Evolutionary conservation across 495 filamentous ascomycete species (phyloP).

Genomic region (Chaetomidium leptoderma): DNA sequence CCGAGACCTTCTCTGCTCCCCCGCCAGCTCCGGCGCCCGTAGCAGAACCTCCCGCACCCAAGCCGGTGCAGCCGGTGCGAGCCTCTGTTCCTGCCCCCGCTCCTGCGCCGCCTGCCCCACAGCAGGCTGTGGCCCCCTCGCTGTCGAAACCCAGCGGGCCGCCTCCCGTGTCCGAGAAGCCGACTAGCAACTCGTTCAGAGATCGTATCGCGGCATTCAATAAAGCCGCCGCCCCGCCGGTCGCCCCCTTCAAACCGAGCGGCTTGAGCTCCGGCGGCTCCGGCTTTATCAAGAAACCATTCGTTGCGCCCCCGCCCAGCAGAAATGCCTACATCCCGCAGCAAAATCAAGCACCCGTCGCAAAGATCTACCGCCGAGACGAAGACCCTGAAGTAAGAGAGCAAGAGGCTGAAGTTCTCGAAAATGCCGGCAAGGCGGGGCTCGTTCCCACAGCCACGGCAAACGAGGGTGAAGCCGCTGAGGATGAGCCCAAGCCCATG

Average conservation of each 20-base stretch:
- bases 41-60: conserved; percentile 37
- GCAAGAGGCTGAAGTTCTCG: conserved; percentile 53
- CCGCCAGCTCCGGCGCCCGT: conserved; percentile 26
- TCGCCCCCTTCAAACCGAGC: conserved; percentile 81
- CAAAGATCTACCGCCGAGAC: conserved; percentile 78
- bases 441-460: conserved; percentile 42
- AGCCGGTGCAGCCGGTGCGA: conserved; percentile 36
- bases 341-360: conserved; percentile 55
- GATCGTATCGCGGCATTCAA: conserved; percentile 98
- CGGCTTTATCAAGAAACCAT: conserved; percentile 95
- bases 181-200: conserved; percentile 69
- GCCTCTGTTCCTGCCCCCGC: conserved; percentile 36
- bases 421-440: conserved; percentile 57
- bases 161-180: conserved; percentile 75
- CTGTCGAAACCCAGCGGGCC: conserved; percentile 44
- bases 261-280: conserved; percentile 54
- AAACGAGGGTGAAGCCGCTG: conserved; percentile 46
- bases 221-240: conserved; percentile 75
- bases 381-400: conserved; percentile 82
- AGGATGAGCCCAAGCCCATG: conserved; percentile 78
- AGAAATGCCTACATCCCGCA: conserved; percentile 86
- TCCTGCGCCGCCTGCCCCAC: conserved; percentile 24
- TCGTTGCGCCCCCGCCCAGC: conserved; percentile 91
- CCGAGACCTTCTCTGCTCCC: conserved; percentile 26
- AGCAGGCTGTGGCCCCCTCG: conserved; percentile 38